These are phyloP conservation scores for Naganishia randhawae DNA, from an alignment of 768 basidiomycete genomes.

Conservation along the genomic window DNA sequence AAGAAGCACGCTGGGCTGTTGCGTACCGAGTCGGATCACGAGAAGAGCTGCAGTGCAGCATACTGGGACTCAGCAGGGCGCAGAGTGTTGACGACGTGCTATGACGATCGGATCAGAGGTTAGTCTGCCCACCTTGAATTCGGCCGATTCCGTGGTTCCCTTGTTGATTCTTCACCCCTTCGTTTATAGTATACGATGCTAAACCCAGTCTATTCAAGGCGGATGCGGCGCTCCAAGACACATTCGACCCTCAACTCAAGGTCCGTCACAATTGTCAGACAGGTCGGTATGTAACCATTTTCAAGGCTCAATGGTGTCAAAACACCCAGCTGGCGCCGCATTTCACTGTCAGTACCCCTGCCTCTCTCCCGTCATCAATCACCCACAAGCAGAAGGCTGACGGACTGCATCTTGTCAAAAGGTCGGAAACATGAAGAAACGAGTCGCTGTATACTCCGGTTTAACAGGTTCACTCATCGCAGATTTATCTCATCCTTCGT, in stretches of 20 bases:
- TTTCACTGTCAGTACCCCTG: slow-evolving; percentile 37
- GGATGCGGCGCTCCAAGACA: slow-evolving; percentile 29
- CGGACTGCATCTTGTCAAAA: background rate
- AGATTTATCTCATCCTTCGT: background rate
- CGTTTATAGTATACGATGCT: slow-evolving; percentile 45
- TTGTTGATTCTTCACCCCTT: background rate
- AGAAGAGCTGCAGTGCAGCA: slow-evolving; percentile 48
- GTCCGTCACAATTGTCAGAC: slow-evolving; percentile 52
- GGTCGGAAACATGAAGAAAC: slow-evolving; percentile 53
- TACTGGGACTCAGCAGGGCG: slow-evolving; percentile 54
- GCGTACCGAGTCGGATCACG: slow-evolving; percentile 38
- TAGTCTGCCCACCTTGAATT: slow-evolving; percentile 18
- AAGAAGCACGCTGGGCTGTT: background rate
- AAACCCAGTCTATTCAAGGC: slow-evolving; percentile 35
- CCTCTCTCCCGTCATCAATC: background rate
- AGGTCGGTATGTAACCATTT: slow-evolving; percentile 53
- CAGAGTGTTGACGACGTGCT: slow-evolving; percentile 50
- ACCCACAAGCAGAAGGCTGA: background rate
- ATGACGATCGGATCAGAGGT: slow-evolving; percentile 53
- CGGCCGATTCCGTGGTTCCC: background rate
- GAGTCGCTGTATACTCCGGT: slow-evolving; percentile 46
- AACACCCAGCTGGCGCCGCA: slow-evolving; percentile 48
- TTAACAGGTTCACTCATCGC: slow-evolving; percentile 41
- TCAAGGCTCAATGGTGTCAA: slow-evolving; percentile 52
- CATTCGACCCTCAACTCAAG: slow-evolving; percentile 1